A percentile compares a stretch with the other conserved stretches of the same genome.
Evolutionary conservation across 1,284 basidiomycete species (phyloP).

Genomic region (Filobasidium uniguttulatum): DNA sequence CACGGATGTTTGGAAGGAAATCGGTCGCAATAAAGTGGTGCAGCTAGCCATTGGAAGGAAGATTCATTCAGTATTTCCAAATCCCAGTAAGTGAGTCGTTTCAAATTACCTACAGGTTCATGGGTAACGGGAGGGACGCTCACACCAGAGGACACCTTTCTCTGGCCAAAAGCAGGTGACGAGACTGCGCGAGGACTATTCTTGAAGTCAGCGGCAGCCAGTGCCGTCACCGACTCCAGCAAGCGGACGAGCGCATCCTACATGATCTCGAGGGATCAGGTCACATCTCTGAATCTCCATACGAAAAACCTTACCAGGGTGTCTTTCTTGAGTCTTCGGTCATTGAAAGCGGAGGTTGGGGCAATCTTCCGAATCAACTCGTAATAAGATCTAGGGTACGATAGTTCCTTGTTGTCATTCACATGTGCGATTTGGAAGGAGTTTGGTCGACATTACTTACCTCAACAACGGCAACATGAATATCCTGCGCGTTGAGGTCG

Average conservation of each 20-base stretch:
- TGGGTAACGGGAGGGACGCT: too few species aligned
- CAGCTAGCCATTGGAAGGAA: slow-evolving; percentile 41
- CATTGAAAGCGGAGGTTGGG: slow-evolving; percentile 78
- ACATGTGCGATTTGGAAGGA: too few species aligned
- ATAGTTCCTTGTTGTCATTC: neutral
- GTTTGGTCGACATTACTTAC: neutral
- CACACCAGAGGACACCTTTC: neutral
- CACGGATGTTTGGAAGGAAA: slow-evolving; percentile 62
- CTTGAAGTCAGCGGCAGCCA: neutral
- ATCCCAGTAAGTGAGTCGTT: too few species aligned
- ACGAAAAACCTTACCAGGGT: slow-evolving; percentile 47
- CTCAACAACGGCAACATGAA: neutral
- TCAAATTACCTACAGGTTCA: neutral
- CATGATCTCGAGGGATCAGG: neutral
- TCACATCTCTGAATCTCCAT: neutral
- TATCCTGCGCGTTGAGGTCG: neutral
- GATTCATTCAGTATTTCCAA: neutral
- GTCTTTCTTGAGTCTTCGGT: slow-evolving; percentile 74
- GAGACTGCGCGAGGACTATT: neutral
- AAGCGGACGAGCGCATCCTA: slow-evolving; percentile 75
- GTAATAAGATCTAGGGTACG: neutral
- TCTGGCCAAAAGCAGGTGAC: neutral
- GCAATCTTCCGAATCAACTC: slow-evolving; percentile 43
- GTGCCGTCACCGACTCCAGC: slow-evolving; percentile 51
- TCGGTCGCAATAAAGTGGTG: slow-evolving; percentile 56